Evolutionary conservation across 768 basidiomycete species (phyloP).

Genomic region (Leccinum rimulosum): DNA sequence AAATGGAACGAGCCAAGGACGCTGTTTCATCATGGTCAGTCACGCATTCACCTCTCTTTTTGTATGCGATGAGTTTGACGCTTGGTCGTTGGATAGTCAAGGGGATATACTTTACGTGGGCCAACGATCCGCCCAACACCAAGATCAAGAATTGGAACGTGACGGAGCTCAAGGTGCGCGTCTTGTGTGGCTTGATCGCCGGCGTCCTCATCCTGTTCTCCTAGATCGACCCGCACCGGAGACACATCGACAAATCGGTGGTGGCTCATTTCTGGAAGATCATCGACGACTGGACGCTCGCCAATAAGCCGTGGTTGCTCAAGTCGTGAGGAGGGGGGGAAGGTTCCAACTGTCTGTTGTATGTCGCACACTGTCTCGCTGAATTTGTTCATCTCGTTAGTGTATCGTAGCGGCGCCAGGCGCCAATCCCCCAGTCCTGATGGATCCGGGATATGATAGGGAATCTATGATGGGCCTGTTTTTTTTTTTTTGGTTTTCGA

Average conservation of each 20-base stretch:
- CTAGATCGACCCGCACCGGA: constrained; percentile 85
- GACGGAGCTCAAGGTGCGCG: constrained; percentile 77
- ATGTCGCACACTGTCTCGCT: not conserved
- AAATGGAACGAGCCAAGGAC: constrained; percentile 94
- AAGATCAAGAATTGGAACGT: constrained; percentile 98
- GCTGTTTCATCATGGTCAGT: constrained; percentile 88
- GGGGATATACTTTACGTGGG: constrained; percentile 93
- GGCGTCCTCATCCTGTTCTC: not conserved
- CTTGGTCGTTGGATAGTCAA: constrained; percentile 59
- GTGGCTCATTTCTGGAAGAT: constrained; percentile 97
- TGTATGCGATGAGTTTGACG: not conserved
- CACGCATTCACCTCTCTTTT: not conserved
- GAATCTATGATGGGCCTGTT: no score
- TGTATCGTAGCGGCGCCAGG: not conserved
- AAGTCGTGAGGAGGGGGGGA: constrained; percentile 29
- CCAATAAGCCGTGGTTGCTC: constrained; percentile 78
- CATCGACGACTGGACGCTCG: constrained; percentile 79
- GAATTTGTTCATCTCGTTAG: not conserved
- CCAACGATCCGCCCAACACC: constrained; percentile 84
- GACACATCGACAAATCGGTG: constrained; percentile 92
- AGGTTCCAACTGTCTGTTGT: not conserved
- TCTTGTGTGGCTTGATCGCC: not conserved
- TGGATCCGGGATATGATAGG: no score
- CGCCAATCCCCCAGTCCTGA: no score
- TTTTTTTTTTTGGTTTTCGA: no score